Base-by-base conservation (phyloP, 192 early-diverging fungal species). In the Glomus cerebriforme region DNA sequence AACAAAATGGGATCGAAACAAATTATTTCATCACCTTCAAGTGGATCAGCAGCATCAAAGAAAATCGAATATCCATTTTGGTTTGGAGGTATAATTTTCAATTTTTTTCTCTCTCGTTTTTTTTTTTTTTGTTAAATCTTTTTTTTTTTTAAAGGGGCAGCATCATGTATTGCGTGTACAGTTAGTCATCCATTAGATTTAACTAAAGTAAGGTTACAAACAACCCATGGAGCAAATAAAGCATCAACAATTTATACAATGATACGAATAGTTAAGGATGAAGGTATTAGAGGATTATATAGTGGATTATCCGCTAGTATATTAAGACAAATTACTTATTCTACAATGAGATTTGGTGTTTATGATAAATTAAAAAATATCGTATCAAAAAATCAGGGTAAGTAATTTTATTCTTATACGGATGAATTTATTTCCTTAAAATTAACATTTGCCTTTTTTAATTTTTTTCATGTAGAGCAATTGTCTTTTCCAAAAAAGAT, bases 181-280 rank as follows among this genome's bases (percentile, higher is more conserved):
- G 90, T 93, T 35, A 91, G 91, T 0, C 92, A 97, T 82, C 92
- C 93, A 64, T 87, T 98, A 62, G 95, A 96, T 82, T 86, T 96
- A 58, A 87, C 93, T 68, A 97, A 98, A 82, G 97, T 99, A 32
- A 91, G 96, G 10, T 82, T 97, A 60, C 97, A 99, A 81, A 99
- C 95, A 17, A 86, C 86, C 31, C 93, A 92, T 35, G 91, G 91
- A 3, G 80, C 84, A 22, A 82, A 71, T 2, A 82, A 79, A 54
- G 84, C 64, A 43, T 92, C 92, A 45, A 87, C 94, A 84, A 89
- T 94, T 15, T 86, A 90, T 73, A 93, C 93, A 66, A 91, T 94
- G 85, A 82, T 90, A 84, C 86, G 92, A 73, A 91, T 92, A 17
- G 79, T 94, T 80, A 84, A 88, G 26, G 88, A 86, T 80, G 88